These are phyloP conservation scores for Simmondsia chinensis DNA, from an alignment of 148 eudicot species.

Conservation along the genomic window DNA sequence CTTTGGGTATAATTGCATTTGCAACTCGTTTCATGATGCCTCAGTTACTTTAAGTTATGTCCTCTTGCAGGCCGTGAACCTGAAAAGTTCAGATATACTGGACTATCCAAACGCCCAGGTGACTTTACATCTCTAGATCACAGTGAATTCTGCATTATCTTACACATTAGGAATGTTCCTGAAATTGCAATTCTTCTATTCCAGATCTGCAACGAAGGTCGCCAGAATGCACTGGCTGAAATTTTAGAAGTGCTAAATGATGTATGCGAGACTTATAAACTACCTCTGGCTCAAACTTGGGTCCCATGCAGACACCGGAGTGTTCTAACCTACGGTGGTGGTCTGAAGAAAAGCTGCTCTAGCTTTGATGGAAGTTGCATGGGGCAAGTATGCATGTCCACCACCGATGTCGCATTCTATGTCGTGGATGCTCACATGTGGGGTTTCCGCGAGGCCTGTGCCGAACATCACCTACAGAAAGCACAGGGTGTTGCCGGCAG, in stretches of 20 bases:
- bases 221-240: constrained; percentile 82
- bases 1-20: not conserved
- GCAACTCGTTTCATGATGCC: constrained; percentile 9
- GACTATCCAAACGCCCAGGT: constrained; percentile 75
- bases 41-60: constrained; percentile 18
- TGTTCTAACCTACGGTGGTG: constrained; percentile 79
- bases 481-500: constrained; percentile 95
- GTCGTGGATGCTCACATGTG: constrained; percentile 84
- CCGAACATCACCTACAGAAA: constrained; percentile 87
- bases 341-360: constrained; percentile 75
- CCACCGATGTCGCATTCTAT: constrained; percentile 83
- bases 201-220: constrained; percentile 90
- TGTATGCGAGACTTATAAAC: constrained; percentile 71
- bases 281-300: constrained; percentile 99
- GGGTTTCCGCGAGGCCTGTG: constrained; percentile 95
- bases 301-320: constrained; percentile 84
- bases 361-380: constrained; percentile 91
- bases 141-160: constrained; percentile 4
- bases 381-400: constrained; percentile 93
- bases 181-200: constrained; percentile 10
- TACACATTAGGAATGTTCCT: constrained; percentile 1
- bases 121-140: not conserved
- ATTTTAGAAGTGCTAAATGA: constrained; percentile 73
- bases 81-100: constrained; percentile 82
- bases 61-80: constrained; percentile 78